phyloP scores from a whole-genome alignment of 163 green algal genomes.

The Scenedesmus sp. region DNA sequence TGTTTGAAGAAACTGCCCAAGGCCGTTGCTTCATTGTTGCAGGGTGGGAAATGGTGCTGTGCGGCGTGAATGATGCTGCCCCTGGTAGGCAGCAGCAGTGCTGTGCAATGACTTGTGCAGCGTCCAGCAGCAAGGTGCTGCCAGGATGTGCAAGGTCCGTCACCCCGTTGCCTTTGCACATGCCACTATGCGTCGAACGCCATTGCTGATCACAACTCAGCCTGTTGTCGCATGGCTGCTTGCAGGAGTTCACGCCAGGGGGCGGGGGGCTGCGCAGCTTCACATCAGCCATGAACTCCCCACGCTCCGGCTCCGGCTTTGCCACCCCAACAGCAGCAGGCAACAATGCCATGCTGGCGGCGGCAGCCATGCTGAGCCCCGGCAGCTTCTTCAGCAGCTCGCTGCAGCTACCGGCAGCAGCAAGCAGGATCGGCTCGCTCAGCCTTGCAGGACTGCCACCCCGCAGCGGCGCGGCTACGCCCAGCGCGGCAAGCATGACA shows the following conservation, averaged over 20 bases:
- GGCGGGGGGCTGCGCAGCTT: background rate
- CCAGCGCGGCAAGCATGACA: background rate
- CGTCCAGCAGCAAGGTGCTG: background rate
- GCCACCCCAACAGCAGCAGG: conserved; percentile 26
- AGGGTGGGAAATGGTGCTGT: background rate
- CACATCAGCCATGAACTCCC: background rate
- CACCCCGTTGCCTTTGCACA: too few species aligned
- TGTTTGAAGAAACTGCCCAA: too few species aligned
- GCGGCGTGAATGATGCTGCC: background rate
- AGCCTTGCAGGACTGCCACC: background rate
- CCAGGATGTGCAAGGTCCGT: background rate
- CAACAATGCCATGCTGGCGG: background rate
- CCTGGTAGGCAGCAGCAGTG: too few species aligned
- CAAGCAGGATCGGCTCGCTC: background rate
- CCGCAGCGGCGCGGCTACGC: background rate
- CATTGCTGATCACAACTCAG: too few species aligned
- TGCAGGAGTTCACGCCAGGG: background rate
- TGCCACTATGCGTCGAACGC: too few species aligned
- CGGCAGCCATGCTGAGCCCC: conserved; percentile 15
- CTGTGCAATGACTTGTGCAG: too few species aligned
- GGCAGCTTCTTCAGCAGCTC: conserved; percentile 48
- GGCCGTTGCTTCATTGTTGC: too few species aligned
- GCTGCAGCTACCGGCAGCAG: conserved; percentile 11
- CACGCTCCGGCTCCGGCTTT: conserved; percentile 29
- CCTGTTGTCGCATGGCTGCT: background rate